Evolutionary conservation across 2,329 filamentous ascomycete genomes (phyloP), one percentile per base, ranked within the genome.

Genomic region (Fusarium sp.): DNA sequence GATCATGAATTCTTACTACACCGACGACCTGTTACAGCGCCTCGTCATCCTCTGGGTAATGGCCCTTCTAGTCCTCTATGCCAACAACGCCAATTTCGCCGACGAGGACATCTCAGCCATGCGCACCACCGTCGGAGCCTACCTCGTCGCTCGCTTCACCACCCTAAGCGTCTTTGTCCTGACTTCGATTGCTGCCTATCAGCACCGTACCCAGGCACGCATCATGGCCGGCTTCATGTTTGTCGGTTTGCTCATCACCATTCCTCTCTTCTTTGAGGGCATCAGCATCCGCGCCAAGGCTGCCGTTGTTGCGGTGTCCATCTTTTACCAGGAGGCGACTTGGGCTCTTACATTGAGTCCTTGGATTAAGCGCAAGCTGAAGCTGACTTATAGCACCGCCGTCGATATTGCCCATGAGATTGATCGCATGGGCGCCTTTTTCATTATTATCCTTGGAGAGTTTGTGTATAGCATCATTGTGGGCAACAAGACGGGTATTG

Each of bases 1-100:
- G 76, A 79, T 87, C 64, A 87, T 87, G 84, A 87, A 87, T 76
- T 85, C 84, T 9, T 87, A 86, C 78, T 87, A 87, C 76, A 87
- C 85, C 61, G 86, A 87, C 68, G 86, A 87, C 70, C 74, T 87
- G 22, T 69, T 82, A 2, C 86, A 87, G 73, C 83, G 86, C 9
- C 74, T 85, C 33, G 75, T 85, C 29, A 85, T 87, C 62, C 80
- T 87, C n/a, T 87, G 85, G 84, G 81, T 87, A 63, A 87, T 87
- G 86, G 84, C 85, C 4, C 75, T 85, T 6, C 78, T 87, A 17
- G 83, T 87, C 5, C 80, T 87, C 17, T 87, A 87, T 71, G 81
- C 81, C 46, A 87, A 87, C 76, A 87, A 87, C 61, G 85, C 86
- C 7, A 81, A 81, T 5, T 73, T 80, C 1, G 85, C 83, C 20